Conservation (phyloP, 257 asterid genomes). For the Catharanthus roseus region DNA sequence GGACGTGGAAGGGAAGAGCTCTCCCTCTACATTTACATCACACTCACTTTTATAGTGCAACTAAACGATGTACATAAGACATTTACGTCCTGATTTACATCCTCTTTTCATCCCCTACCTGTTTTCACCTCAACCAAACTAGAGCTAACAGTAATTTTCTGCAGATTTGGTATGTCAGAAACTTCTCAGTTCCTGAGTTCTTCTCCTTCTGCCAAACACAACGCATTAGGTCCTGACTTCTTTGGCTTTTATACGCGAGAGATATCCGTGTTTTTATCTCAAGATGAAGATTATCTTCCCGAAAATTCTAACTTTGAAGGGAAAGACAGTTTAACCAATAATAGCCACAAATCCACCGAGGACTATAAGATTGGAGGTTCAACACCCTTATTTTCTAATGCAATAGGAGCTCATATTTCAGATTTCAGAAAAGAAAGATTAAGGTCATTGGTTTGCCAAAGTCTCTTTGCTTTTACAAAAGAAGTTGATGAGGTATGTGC, state of each 20-base stretch:
- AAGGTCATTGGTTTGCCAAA: slow-evolving; percentile 47
- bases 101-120: no score
- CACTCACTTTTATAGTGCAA: no score
- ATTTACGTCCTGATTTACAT: no score
- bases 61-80: no score
- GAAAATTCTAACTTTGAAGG: slow-evolving; percentile 23
- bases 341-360: slow-evolving; percentile 17
- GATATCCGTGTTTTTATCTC: slow-evolving; percentile 43
- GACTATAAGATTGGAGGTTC: slow-evolving; percentile 11
- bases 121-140: no score
- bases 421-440: slow-evolving; percentile 50
- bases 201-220: slow-evolving; percentile 24
- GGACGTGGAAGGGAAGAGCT: no score
- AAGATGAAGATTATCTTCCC: slow-evolving; percentile 40
- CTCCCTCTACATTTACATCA: no score
- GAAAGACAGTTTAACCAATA: slow-evolving; percentile 20
- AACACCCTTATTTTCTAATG: slow-evolving; percentile 45
- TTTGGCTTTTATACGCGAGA: slow-evolving; percentile 55
- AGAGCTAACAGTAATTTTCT: no score
- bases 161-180: slow-evolving; percentile 45
- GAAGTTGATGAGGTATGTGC: slow-evolving; percentile 75
- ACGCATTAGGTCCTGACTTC: slow-evolving; percentile 50
- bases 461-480: slow-evolving; percentile 46
- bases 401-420: slow-evolving; percentile 52
- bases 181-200: slow-evolving; percentile 20